These are phyloP conservation scores for Botrytis porri DNA, from an alignment of 2,329 filamentous ascomycete genomes.

Conservation along the genomic window DNA sequence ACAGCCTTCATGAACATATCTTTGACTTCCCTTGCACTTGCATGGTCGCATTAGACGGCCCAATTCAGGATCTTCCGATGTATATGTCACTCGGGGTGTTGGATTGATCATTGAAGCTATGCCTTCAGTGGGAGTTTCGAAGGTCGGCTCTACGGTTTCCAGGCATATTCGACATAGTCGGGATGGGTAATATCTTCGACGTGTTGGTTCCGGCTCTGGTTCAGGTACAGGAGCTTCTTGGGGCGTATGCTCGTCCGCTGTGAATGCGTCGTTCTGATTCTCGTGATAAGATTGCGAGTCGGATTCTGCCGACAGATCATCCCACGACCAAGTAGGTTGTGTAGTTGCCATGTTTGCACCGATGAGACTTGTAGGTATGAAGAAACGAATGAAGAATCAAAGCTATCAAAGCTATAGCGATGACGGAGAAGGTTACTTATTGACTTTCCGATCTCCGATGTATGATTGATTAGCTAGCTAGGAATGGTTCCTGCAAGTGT, in stretches of 20 bases:
- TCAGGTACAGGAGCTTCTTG: not conserved
- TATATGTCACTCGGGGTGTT: slow-evolving; percentile 61
- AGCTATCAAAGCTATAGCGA: not conserved
- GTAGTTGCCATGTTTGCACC: not conserved
- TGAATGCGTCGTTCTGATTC: not conserved
- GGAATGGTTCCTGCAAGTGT: not conserved
- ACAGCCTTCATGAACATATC: slow-evolving; percentile 92
- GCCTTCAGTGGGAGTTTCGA: slow-evolving; percentile 51
- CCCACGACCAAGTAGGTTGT: slow-evolving; percentile 13
- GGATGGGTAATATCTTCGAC: slow-evolving; percentile 58
- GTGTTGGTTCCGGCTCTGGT: slow-evolving; percentile 28
- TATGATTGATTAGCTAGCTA: not conserved
- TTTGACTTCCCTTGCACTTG: slow-evolving; percentile 87
- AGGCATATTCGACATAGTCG: slow-evolving; percentile 88
- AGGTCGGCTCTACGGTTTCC: slow-evolving; percentile 63
- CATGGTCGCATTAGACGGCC: slow-evolving; percentile 85
- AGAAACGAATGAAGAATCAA: not conserved
- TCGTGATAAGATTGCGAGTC: not conserved
- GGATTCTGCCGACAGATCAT: not conserved
- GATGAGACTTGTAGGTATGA: not conserved
- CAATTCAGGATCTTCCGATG: slow-evolving; percentile 68
- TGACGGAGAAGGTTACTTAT: not conserved
- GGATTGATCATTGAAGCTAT: slow-evolving; percentile 56
- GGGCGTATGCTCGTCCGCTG: not conserved
- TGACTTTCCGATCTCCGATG: not conserved